Evolutionary conservation across 306 rosid species (phyloP).

Genomic region (Aeschynomene evenia): DNA sequence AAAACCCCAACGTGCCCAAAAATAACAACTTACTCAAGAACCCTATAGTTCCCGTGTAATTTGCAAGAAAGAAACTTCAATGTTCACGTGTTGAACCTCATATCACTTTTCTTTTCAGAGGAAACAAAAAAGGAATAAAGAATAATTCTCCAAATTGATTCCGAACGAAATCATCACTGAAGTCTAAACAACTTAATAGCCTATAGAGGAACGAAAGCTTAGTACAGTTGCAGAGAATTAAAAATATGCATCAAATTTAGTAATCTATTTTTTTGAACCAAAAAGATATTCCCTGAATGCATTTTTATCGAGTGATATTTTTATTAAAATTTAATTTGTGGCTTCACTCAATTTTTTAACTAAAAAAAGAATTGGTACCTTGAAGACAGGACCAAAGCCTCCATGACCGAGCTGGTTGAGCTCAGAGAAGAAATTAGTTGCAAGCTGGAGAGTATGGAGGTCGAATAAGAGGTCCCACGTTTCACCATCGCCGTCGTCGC

Average conservation of each 20-base stretch:
- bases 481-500: conserved; percentile 19
- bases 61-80: neutral
- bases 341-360: no score
- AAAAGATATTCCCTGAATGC: no score
- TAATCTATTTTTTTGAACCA: no score
- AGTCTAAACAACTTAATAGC: no score
- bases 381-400: conserved; percentile 92
- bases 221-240: no score
- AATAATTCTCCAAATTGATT: no score
- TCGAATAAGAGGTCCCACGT: conserved; percentile 51
- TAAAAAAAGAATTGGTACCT: conserved; percentile 40
- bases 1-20: neutral
- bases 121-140: neutral
- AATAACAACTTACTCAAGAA: no score
- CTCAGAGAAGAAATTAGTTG: conserved; percentile 74
- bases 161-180: no score
- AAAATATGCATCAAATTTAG: no score
- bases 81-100: neutral
- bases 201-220: no score
- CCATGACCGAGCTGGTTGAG: conserved; percentile 83
- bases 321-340: no score
- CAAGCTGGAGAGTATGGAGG: conserved; percentile 62
- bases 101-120: neutral
- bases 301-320: no score
- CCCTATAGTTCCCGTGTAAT: neutral